A percentile compares a stretch with the other conserved stretches of the same genome.
phyloP scores from a whole-genome alignment of 192 early-diverging fungal species.

The Phlyctochytrium planicorne region DNA sequence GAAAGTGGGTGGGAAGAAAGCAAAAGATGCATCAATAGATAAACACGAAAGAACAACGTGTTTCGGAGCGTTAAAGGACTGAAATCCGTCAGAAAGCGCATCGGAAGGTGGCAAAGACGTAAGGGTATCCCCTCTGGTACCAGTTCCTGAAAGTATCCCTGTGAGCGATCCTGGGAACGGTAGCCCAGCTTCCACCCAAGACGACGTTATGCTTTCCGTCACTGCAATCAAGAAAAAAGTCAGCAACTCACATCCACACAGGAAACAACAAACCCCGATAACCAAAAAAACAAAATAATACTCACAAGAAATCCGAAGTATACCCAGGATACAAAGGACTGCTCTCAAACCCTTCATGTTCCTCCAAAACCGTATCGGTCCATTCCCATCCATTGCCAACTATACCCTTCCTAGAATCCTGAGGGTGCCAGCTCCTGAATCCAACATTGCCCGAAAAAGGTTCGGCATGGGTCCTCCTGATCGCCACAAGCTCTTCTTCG shows the following conservation, averaged over 20 bases:
- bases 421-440: slow-evolving; percentile 68
- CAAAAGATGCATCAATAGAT: no score
- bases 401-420: slow-evolving; percentile 27
- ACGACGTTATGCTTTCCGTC: slow-evolving; percentile 83
- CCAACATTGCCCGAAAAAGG: slow-evolving; percentile 63
- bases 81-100: slow-evolving; percentile 15
- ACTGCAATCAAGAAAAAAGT: slow-evolving; percentile 15
- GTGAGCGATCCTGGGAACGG: slow-evolving; percentile 70
- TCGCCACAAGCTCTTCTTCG: slow-evolving; percentile 66
- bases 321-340: slow-evolving; percentile 84
- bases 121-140: slow-evolving; percentile 87
- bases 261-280: no score
- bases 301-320: slow-evolving; percentile 81
- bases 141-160: slow-evolving; percentile 82
- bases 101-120: slow-evolving; percentile 78
- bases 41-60: no score
- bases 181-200: slow-evolving; percentile 85
- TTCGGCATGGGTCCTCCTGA: slow-evolving; percentile 24
- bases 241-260: background rate
- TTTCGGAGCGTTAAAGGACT: no score
- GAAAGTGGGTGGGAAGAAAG: no score
- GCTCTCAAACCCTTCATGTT: slow-evolving; percentile 58
- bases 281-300: slow-evolving; percentile 13
- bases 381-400: slow-evolving; percentile 77
- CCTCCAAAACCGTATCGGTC: slow-evolving; percentile 68